phyloP scores from a whole-genome alignment of 2,329 filamentous ascomycete species.

The Blastomyces silverae region DNA sequence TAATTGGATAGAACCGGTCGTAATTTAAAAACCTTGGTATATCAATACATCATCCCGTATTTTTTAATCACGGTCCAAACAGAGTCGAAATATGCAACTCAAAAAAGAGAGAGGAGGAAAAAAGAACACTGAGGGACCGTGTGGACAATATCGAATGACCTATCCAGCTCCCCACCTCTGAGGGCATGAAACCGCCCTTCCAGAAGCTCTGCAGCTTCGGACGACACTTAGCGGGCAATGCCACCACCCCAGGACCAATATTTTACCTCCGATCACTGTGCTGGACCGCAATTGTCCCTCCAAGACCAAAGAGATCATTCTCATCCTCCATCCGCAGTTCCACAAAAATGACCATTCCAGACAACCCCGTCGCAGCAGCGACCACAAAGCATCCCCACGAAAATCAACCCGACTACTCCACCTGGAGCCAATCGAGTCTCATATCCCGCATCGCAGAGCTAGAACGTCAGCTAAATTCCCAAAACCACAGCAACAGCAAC shows the following conservation, averaged over 20 bases:
- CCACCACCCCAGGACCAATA: neutral
- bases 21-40: neutral
- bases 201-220: conserved; percentile 14
- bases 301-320: neutral
- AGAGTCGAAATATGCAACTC: neutral
- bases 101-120: too few relatives aligned
- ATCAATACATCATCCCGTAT: neutral
- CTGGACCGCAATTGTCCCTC: neutral
- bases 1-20: neutral
- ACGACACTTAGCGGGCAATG: conserved; percentile 1
- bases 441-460: conserved; percentile 61
- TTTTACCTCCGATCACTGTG: neutral
- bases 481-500: conserved; percentile 24
- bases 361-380: neutral
- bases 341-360: neutral
- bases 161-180: neutral
- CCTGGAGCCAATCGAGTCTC: conserved; percentile 62
- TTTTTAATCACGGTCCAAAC: neutral
- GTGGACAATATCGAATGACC: neutral
- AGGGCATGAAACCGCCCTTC: conserved; percentile 16
- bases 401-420: conserved; percentile 47
- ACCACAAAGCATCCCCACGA: neutral
- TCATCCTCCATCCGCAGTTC: neutral
- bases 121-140: neutral
- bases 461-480: conserved; percentile 57